Conservation (phyloP, 2,329 filamentous ascomycete species). For the Verticillium klebahnii region DNA sequence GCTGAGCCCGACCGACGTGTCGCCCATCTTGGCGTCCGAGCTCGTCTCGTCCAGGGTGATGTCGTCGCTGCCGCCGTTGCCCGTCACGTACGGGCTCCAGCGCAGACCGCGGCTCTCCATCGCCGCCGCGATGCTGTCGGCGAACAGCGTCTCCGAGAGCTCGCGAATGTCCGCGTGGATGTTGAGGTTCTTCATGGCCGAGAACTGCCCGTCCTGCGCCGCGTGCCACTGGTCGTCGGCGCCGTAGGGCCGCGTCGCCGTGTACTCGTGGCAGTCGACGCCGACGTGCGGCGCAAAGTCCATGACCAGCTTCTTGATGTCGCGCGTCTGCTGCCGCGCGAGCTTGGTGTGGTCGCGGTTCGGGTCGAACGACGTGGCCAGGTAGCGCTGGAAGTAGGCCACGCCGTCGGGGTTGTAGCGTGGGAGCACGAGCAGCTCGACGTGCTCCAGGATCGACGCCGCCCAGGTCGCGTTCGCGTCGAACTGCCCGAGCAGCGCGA, state of each 20-base stretch:
- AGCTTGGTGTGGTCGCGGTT: constrained; percentile 28
- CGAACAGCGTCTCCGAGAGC: constrained; percentile 22
- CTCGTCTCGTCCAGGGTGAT: constrained; percentile 20
- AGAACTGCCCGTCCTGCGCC: constrained; percentile 19
- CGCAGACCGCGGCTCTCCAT: constrained; percentile 21
- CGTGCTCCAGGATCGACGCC: constrained; percentile 17
- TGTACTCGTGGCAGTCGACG: constrained; percentile 28
- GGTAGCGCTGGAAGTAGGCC: constrained; percentile 24
- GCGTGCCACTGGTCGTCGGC: constrained; percentile 6
- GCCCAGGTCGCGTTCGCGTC: constrained; percentile 23
- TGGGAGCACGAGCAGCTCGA: constrained; percentile 23
- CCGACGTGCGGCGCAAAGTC: constrained; percentile 23
- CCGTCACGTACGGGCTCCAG: constrained; percentile 23
- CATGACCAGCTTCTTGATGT: constrained; percentile 21
- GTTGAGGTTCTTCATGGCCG: constrained; percentile 27
- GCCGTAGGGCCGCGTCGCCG: constrained; percentile 9
- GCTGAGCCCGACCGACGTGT: constrained; percentile 21
- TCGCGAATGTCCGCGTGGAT: constrained; percentile 22
- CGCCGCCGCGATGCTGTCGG: constrained; percentile 19
- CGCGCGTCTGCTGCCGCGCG: constrained; percentile 23
- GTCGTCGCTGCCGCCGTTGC: constrained; percentile 8
- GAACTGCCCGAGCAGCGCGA: constrained; percentile 24
- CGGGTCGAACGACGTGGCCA: constrained; percentile 24
- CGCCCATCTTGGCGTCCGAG: constrained; percentile 22
- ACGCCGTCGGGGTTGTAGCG: constrained; percentile 28